Evolutionary conservation across 2,329 filamentous ascomycete species (phyloP).

Genomic region (Alternaria sp.): DNA sequence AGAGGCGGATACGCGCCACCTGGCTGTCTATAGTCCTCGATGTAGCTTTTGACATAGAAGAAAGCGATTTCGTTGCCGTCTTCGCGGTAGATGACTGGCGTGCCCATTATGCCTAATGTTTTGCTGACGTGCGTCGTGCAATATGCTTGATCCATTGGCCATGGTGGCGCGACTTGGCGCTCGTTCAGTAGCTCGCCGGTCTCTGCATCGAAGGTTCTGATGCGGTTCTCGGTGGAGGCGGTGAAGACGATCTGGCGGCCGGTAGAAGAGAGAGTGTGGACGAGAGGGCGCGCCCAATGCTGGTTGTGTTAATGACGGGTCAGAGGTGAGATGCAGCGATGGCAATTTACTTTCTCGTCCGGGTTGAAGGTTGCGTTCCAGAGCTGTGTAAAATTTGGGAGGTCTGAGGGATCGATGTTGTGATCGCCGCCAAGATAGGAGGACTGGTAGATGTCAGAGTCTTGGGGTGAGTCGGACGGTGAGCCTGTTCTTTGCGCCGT

Average conservation of each 20-base stretch:
- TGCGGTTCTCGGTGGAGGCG: slow-evolving; percentile 24
- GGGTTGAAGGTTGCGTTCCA: slow-evolving; percentile 44
- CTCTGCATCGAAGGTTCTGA: slow-evolving; percentile 25
- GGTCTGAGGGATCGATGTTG: slow-evolving; percentile 50
- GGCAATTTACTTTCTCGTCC: slow-evolving; percentile 38
- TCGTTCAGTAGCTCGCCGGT: slow-evolving; percentile 22
- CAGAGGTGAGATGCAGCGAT: neutral
- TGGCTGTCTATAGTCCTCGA: slow-evolving; percentile 30
- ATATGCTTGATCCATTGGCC: slow-evolving; percentile 17
- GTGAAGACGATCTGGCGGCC: slow-evolving; percentile 26
- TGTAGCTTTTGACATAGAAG: slow-evolving; percentile 37
- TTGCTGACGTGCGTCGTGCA: slow-evolving; percentile 17
- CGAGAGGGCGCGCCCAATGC: slow-evolving; percentile 58
- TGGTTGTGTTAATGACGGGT: neutral
- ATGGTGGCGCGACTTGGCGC: slow-evolving; percentile 20
- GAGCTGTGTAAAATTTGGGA: slow-evolving; percentile 48
- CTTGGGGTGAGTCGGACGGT: slow-evolving; percentile 21
- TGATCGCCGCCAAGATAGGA: slow-evolving; percentile 42
- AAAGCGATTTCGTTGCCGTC: slow-evolving; percentile 40
- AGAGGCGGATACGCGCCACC: slow-evolving; percentile 37
- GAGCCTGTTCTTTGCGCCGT: slow-evolving; percentile 6
- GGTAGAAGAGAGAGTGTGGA: slow-evolving; percentile 49
- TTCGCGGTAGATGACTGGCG: slow-evolving; percentile 23
- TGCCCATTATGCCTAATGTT: slow-evolving; percentile 30
- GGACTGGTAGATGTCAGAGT: slow-evolving; percentile 24